Evolutionary conservation across 441 rosid genomes (phyloP), one percentile per base, ranked within the genome.

Genomic region (Pelargonium citronellum): DNA sequence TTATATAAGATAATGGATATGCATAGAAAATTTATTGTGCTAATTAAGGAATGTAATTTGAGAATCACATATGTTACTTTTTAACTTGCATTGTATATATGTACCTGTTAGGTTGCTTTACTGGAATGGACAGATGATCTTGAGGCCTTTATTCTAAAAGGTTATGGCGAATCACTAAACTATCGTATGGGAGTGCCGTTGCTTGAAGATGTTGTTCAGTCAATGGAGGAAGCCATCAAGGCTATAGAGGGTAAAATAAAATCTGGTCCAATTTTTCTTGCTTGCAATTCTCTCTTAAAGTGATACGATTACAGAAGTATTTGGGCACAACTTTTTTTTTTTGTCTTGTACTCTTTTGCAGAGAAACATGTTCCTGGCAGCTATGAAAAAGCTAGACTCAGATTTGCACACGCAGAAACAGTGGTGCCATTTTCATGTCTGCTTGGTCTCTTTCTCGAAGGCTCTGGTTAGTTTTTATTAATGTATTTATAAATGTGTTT

Each of bases 361-460:
- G 97, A 86, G 67, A 87, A 89, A 39, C 86, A 66, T 74, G 76
- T 87, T 71, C 84, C 89, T 39, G 97, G 97, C 76, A 92, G 94
- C 79, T 89, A 78, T 41, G 99, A 90, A 70, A 95, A 87, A 83
- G 97, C 95, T 63, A 89, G 97, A 79, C 87, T 95, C 78, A 85
- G 92, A 37, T 89, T 95, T 82, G 99, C 99, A 4, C 99, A 95
- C 85, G 99, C 94, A 0, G 99, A 94, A 82, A 95, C 99, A 19
- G 86, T 95, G 74, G 89, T 95, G 75, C 97, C 98, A 5, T 95
- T 95, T 73, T 80, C 97, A 70, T 95, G 99, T 79, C 84, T 91
- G 72, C 96, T 95, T 72, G 97, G 99, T 20, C 97, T 90, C 71
- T 95, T 91, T 85, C 96, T 95, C 46, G 86, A 89, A 77, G 89